These are phyloP conservation scores for Eucalyptus lansdowneana DNA, from an alignment of 345 rosid species.

Conservation along the genomic window DNA sequence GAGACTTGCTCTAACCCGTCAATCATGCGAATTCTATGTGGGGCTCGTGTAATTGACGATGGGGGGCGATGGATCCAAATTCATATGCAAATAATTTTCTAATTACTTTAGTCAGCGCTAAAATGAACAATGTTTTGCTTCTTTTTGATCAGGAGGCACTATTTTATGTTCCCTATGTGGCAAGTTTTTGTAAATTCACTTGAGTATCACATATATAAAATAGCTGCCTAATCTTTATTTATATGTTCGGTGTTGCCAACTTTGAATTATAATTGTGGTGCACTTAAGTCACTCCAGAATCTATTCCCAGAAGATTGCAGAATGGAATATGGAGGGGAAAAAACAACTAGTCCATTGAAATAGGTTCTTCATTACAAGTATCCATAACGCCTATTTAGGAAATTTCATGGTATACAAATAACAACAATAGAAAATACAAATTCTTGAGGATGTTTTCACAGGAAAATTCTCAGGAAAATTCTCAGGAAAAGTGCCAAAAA, in stretches of 20 bases:
- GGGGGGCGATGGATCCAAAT: not conserved
- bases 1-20: not conserved
- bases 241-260: not conserved
- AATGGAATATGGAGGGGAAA: too few relatives aligned
- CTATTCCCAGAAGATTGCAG: too few relatives aligned
- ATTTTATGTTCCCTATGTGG: not conserved
- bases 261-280: too few relatives aligned
- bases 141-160: rapidly evolving
- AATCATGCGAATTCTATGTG: not conserved
- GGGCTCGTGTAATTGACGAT: not conserved
- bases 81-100: not conserved
- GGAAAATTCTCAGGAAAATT: not conserved
- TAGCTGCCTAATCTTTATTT: not conserved
- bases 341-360: not conserved
- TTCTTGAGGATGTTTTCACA: not conserved
- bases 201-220: not conserved
- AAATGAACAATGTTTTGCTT: not conserved
- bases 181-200: not conserved
- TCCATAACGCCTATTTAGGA: not conserved
- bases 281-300: too few relatives aligned
- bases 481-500: too few relatives aligned
- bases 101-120: not conserved
- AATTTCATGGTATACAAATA: not conserved
- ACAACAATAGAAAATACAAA: not conserved
- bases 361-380: not conserved